Base-by-base conservation (phyloP, 108 stramenopile genomes). In the Seminavis robusta region DNA sequence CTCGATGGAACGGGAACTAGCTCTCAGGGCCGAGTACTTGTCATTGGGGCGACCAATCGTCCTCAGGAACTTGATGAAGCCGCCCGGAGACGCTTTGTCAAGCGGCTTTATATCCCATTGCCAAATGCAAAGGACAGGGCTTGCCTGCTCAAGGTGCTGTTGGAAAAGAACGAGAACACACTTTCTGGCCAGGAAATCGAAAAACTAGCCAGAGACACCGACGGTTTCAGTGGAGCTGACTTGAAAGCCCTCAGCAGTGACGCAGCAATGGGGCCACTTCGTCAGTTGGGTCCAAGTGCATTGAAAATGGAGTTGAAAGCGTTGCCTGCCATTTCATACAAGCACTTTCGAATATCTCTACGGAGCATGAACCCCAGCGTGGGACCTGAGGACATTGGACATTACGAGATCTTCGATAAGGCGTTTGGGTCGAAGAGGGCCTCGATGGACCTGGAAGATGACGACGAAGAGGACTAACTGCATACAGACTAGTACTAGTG, bases 21-120 rank as follows among this genome's bases (percentile, higher is more conserved):
- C 9, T 68, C 75, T 25, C 65, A 79, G 53, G 93, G 88, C 7
- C 86, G 95, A 19, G 97, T 99, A 15, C 65, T 99, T 26, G 76
- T 94, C 23, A 89, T 99, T 52, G 99, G 99, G 19, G 98, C 98
- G 0, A 99, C 99, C 0, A 99, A 99, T 62, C 65, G 92, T 24
- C 99, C 99, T 3, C 92, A 96, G 45, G 99, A 99, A 71, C 73
- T 99, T 37, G 98, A 99, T 64, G 98, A 99, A 65, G 99, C 99
- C 0, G 99, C 97, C 0, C 80, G 99, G n/a, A 63, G 98, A 43
- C 83, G 97, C 20, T 95, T 88, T 59, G 82, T 84, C 28, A 91
- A 90, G 54, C 77, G 82, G 29, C 54, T 99, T 38, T 98, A 99
- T 69, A 95, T 99, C 49, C 97, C 98, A 5, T 74, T 99, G 21